A percentile compares a stretch with the other conserved stretches of the same genome.
Evolutionary conservation across 176 grass and related monocot species (phyloP).

Genomic region (Thalia dealbata): DNA sequence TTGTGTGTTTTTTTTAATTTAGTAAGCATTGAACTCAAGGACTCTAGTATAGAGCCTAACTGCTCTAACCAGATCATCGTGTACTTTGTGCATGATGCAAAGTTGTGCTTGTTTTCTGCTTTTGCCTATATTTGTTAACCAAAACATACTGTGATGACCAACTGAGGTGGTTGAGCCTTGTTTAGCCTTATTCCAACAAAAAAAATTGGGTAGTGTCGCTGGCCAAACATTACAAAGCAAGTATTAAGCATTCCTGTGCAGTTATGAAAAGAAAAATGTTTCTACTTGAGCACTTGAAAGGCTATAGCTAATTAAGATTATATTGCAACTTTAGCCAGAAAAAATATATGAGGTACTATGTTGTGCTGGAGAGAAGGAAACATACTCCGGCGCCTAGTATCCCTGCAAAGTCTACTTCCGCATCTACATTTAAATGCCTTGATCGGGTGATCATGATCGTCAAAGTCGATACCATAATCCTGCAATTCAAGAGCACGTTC

Average conservation of each 20-base stretch:
- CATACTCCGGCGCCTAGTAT: constrained; percentile 47
- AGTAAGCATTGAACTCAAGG: too few relatives aligned
- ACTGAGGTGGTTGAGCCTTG: too few relatives aligned
- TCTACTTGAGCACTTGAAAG: neutral
- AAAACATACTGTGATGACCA: too few relatives aligned
- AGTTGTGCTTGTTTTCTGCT: too few relatives aligned
- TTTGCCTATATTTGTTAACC: too few relatives aligned
- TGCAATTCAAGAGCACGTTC: constrained; percentile 9
- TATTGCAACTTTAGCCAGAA: neutral
- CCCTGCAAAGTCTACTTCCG: constrained; percentile 53
- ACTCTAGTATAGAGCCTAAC: too few relatives aligned
- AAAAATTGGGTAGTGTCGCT: too few relatives aligned
- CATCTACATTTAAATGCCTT: constrained; percentile 73
- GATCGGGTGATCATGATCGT: constrained; percentile 61
- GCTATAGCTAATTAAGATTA: neutral
- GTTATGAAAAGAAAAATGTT: neutral
- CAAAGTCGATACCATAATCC: constrained; percentile 92
- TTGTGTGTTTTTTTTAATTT: too few relatives aligned
- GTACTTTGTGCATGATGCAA: too few relatives aligned
- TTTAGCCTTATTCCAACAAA: too few relatives aligned
- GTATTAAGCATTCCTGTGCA: neutral
- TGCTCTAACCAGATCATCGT: too few relatives aligned
- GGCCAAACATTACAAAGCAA: too few relatives aligned
- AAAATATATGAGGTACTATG: neutral
- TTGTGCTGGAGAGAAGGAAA: neutral